These are phyloP conservation scores for Amyloporia xantha DNA, from an alignment of 768 basidiomycete species.

Conservation along the genomic window DNA sequence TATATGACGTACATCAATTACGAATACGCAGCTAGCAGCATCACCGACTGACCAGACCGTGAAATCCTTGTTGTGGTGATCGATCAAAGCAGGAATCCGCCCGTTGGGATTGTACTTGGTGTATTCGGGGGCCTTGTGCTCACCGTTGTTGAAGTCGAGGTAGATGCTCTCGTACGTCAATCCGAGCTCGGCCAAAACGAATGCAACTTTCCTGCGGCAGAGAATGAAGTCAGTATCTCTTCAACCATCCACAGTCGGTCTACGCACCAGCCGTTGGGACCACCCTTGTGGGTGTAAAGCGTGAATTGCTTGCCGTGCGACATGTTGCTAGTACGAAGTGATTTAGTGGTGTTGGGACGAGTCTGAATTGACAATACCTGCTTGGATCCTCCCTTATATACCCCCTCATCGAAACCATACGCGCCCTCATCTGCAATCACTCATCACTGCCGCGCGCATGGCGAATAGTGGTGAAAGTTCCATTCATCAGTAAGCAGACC, in stretches of 20 bases:
- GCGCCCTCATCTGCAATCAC: too few species aligned
- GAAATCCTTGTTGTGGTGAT: constrained; percentile 28
- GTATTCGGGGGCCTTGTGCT: constrained; percentile 22
- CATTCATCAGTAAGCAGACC: too few species aligned
- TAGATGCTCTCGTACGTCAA: constrained; percentile 20
- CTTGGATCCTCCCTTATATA: too few species aligned
- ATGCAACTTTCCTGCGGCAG: constrained; percentile 17
- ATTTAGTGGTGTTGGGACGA: not conserved
- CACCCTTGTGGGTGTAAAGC: constrained; percentile 19
- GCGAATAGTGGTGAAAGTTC: too few species aligned
- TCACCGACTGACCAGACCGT: constrained; percentile 20
- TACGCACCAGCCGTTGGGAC: constrained; percentile 21
- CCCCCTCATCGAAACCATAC: too few species aligned
- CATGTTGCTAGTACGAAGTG: constrained; percentile 16
- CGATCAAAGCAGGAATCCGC: constrained; percentile 30
- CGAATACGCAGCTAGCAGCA: not conserved
- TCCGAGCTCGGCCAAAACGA: constrained; percentile 23
- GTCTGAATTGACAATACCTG: too few species aligned
- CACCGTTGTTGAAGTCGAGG: constrained; percentile 19
- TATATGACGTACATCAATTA: not conserved
- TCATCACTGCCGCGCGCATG: too few species aligned
- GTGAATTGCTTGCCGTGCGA: constrained; percentile 27
- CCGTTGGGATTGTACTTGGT: constrained; percentile 29
- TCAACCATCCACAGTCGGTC: not conserved
- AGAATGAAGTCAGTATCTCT: not conserved